Base-by-base conservation (phyloP, 177 flowering plant genomes). In the Tripterygium wilfordii region DNA sequence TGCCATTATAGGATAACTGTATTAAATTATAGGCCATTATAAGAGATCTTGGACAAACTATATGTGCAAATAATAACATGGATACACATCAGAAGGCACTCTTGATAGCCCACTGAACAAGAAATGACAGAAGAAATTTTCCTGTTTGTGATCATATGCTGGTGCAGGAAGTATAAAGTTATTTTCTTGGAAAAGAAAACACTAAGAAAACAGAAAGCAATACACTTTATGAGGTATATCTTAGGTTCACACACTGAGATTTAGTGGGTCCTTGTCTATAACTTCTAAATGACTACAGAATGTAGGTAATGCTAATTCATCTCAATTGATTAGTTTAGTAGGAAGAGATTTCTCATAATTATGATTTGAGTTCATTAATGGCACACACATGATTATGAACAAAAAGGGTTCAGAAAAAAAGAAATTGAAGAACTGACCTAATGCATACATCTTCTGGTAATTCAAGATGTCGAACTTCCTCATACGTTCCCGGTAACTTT, bases 361-460 rank as follows among this genome's bases (percentile, higher is more conserved):
- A n/a, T n/a, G n/a, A n/a, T n/a, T n/a, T n/a, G n/a, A n/a, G n/a
- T n/a, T n/a, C n/a, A n/a, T n/a, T n/a, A n/a, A n/a, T n/a, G n/a
- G n/a, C n/a, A n/a, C n/a, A n/a, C n/a, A n/a, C n/a, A n/a, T n/a
- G 24, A 25, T 25, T 42, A 26, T 42, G 31, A 31, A 30, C 30
- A 25, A 30, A 13, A 10, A 32, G 53, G 17, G 42, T 17, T 16
- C 10, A 40, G 25, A 38, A 28, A 16, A 20, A 3, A 8, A 33
- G 32, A 42, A 5, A 33, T 3, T 17, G 23, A 40, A 40, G 19
- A 42, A 72, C 83, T 68, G 50, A 94, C 99, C 96, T 49, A 85
- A 58, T 29, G 97, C 87, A 57, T 83, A 83, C 95, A 83, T 81
- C 80, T 94, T 94, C 72, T 94, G 99, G 64, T 74, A 87, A 62